phyloP scores from a whole-genome alignment of 495 filamentous ascomycete genomes.

The Friedmanniomyces endolithicus region DNA sequence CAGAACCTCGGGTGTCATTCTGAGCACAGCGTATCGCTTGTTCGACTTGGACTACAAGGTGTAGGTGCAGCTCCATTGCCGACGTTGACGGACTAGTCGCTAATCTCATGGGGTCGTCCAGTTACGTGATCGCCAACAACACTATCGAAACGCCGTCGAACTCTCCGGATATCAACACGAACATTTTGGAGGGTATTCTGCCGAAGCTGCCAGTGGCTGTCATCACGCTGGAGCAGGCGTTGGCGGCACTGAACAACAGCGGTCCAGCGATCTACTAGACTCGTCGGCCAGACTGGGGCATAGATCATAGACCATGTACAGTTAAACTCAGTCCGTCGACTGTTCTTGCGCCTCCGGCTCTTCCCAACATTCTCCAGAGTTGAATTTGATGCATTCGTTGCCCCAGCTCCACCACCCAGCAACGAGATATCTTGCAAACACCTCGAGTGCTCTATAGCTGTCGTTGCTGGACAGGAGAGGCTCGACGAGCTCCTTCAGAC shows the following conservation, averaged over 20 bases:
- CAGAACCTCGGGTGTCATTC: conserved; percentile 33
- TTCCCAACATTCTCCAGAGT: conserved; percentile 56
- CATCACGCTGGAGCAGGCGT: conserved; percentile 26
- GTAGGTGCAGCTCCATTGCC: conserved; percentile 13
- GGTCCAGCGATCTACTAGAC: conserved; percentile 16
- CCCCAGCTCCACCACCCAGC: conserved; percentile 86
- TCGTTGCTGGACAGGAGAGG: conserved; percentile 31
- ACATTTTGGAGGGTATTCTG: conserved; percentile 23
- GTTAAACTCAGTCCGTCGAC: neutral
- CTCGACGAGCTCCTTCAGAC: conserved; percentile 47
- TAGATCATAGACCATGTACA: neutral
- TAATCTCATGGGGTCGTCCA: neutral
- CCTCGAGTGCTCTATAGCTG: conserved; percentile 57
- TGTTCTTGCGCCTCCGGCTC: neutral
- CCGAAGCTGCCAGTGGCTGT: conserved; percentile 23
- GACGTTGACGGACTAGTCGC: neutral
- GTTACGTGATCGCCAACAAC: conserved; percentile 33
- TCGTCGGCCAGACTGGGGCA: neutral
- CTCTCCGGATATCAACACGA: conserved; percentile 23
- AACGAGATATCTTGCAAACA: conserved; percentile 79
- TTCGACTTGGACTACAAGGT: conserved; percentile 37
- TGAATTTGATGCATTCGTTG: conserved; percentile 73
- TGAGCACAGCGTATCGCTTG: conserved; percentile 34
- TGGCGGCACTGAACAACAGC: conserved; percentile 15
- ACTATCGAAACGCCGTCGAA: conserved; percentile 33